Evolutionary conservation across 225 moss, liverwort and hornwort genomes (phyloP).

Genomic region (Polytrichum commune): DNA sequence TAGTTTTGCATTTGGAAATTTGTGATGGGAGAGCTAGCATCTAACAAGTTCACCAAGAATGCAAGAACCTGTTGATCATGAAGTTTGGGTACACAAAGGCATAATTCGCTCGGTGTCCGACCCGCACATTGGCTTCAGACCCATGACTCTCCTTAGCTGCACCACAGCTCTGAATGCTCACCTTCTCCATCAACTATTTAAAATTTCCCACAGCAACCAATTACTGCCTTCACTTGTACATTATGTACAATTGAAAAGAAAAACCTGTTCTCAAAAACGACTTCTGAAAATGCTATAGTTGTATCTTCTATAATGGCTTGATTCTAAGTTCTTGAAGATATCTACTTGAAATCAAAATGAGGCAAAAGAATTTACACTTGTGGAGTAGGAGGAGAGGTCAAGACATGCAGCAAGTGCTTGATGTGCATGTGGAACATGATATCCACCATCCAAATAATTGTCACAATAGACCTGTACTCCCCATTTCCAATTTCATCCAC

Average conservation of each 20-base stretch:
- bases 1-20: too few species aligned
- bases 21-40: too few species aligned
- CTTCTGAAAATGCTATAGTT: background rate
- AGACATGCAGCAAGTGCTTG: constrained; percentile 69
- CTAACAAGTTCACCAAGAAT: background rate
- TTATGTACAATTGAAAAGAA: too few species aligned
- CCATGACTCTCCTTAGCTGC: constrained; percentile 27
- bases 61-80: constrained; percentile 81
- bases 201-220: too few species aligned
- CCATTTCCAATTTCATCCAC: background rate
- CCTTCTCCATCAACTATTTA: constrained; percentile 68
- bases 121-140: constrained; percentile 26
- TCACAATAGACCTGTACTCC: constrained; percentile 81
- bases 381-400: constrained; percentile 72
- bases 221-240: too few species aligned
- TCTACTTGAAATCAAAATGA: too few species aligned
- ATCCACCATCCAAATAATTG: constrained; percentile 95
- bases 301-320: background rate
- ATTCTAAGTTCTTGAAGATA: background rate
- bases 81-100: constrained; percentile 96
- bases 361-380: constrained; percentile 40
- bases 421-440: constrained; percentile 89
- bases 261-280: too few species aligned
- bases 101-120: constrained; percentile 51
- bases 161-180: constrained; percentile 83